Evolutionary conservation across 1,284 basidiomycete species (phyloP).

Genomic region (Phenoliferia sp.): DNA sequence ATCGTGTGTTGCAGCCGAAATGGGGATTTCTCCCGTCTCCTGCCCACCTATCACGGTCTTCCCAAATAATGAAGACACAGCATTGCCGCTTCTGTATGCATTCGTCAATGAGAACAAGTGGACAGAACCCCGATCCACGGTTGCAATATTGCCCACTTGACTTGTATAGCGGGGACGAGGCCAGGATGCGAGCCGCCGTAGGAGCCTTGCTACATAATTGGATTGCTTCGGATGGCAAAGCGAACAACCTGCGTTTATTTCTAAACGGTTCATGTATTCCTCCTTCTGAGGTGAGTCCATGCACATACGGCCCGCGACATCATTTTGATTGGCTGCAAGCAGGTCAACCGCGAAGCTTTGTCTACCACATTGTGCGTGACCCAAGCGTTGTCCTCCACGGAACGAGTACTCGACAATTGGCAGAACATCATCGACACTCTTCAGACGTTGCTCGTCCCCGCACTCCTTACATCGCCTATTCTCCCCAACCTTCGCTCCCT

Average conservation of each 20-base stretch:
- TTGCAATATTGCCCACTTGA: slow-evolving; percentile 76
- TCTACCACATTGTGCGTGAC: too few species aligned
- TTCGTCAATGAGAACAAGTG: slow-evolving; percentile 48
- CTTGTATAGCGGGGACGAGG: slow-evolving; percentile 64
- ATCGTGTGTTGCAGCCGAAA: slow-evolving; percentile 67
- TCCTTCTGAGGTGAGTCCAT: slow-evolving; percentile 62
- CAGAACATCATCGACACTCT: neutral
- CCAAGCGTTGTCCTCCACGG: neutral
- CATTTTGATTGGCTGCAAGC: too few species aligned
- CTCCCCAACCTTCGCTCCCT: slow-evolving; percentile 58
- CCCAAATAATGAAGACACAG: slow-evolving; percentile 56
- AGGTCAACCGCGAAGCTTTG: too few species aligned
- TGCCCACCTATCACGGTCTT: slow-evolving; percentile 55
- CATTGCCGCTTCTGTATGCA: slow-evolving; percentile 88
- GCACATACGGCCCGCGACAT: too few species aligned
- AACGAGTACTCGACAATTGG: neutral
- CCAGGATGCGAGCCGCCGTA: slow-evolving; percentile 61
- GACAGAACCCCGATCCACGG: slow-evolving; percentile 22
- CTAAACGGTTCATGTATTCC: slow-evolving; percentile 56
- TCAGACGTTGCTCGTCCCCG: slow-evolving; percentile 49
- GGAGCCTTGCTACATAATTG: slow-evolving; percentile 66
- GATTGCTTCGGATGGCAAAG: slow-evolving; percentile 55
- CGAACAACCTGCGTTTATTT: slow-evolving; percentile 79
- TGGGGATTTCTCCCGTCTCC: slow-evolving; percentile 80
- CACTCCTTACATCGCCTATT: slow-evolving; percentile 55